Conservation (phyloP, 2,329 filamentous ascomycete species). For the Neonectria hederae region DNA sequence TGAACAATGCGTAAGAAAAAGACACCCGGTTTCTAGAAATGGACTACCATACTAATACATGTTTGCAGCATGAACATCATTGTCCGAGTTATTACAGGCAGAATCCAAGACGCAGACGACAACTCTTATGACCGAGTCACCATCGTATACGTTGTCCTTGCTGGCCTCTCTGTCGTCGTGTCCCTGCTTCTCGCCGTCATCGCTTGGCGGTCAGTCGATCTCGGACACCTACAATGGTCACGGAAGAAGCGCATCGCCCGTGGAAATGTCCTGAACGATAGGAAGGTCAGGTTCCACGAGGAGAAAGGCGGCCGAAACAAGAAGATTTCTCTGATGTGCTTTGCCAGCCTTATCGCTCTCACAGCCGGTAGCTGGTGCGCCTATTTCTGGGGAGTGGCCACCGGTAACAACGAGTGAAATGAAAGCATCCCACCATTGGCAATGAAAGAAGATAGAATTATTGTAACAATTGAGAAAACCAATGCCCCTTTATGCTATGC, state of each 20-base stretch:
- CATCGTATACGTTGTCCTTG: conserved; percentile 63
- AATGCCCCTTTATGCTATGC: too few relatives aligned
- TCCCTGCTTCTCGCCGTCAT: conserved; percentile 50
- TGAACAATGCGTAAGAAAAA: conserved; percentile 58
- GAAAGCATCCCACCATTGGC: neutral
- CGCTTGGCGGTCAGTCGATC: conserved; percentile 50
- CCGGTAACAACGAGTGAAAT: conserved; percentile 55
- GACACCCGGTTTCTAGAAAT: neutral
- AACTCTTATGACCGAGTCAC: conserved; percentile 64
- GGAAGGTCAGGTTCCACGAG: conserved; percentile 52
- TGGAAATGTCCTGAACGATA: conserved; percentile 53
- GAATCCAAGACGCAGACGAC: conserved; percentile 64
- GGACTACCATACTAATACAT: neutral
- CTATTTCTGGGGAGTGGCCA: conserved; percentile 69
- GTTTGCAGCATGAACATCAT: conserved; percentile 63
- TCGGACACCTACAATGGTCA: conserved; percentile 64
- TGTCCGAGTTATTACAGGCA: conserved; percentile 63
- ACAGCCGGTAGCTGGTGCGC: conserved; percentile 62
- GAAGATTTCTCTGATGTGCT: conserved; percentile 52
- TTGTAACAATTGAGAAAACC: too few relatives aligned
- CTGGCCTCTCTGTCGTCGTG: conserved; percentile 57
- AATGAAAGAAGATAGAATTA: neutral
- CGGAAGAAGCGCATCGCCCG: conserved; percentile 59
- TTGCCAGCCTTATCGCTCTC: conserved; percentile 53
- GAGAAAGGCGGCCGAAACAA: conserved; percentile 50